Conservation (phyloP, 2,329 filamentous ascomycete genomes). For the Verticillium dahliae region DNA sequence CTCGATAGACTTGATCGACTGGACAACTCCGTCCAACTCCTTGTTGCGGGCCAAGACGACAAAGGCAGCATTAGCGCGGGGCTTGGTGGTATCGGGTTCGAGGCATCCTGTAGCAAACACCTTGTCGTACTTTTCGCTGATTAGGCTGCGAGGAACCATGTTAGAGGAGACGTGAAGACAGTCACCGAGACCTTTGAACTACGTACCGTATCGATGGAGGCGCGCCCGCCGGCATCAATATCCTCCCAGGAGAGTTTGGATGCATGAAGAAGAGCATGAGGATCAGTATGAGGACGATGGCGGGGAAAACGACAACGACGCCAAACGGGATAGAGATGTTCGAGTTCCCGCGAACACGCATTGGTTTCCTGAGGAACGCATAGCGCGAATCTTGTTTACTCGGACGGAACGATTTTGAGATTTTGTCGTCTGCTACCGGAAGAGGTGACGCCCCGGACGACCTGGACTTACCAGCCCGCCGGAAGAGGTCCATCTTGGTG, state of each 20-base stretch:
- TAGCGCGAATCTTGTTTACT: conserved; percentile 44
- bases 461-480: conserved; percentile 45
- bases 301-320: conserved; percentile 86
- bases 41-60: conserved; percentile 94
- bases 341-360: conserved; percentile 87
- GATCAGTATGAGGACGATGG: conserved; percentile 86
- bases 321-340: conserved; percentile 88
- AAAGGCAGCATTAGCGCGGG: conserved; percentile 88
- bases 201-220: conserved; percentile 83
- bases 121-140: conserved; percentile 95
- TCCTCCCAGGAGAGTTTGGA: conserved; percentile 72
- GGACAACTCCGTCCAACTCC: conserved; percentile 90
- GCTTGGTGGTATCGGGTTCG: conserved; percentile 69
- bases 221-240: conserved; percentile 80
- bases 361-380: conserved; percentile 77
- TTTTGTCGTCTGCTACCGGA: conserved; percentile 46
- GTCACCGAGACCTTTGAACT: no score
- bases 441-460: conserved; percentile 34
- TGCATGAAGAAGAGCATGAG: conserved; percentile 84
- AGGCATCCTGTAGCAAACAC: conserved; percentile 90
- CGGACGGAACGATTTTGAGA: conserved; percentile 24
- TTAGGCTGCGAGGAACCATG: conserved; percentile 57
- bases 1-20: conserved; percentile 96
- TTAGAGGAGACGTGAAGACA: background rate
- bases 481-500: conserved; percentile 49